Evolutionary conservation across 257 asterid species (phyloP).

Genomic region (Schizonepeta tenuifolia): DNA sequence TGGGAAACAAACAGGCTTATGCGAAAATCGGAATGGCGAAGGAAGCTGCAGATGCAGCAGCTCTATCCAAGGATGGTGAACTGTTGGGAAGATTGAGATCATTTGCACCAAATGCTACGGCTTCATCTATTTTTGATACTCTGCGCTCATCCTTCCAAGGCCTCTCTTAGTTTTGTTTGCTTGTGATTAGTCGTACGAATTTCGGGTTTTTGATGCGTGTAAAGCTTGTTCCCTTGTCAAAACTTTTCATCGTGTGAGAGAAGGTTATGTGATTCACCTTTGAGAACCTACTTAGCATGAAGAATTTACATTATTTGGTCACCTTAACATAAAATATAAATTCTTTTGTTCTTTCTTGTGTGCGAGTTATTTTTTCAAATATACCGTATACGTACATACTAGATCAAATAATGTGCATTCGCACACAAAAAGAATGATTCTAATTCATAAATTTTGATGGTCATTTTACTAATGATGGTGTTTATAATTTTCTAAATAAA

Average conservation of each 20-base stretch:
- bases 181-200: not conserved
- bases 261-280: not conserved
- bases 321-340: not conserved
- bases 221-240: not conserved
- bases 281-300: not conserved
- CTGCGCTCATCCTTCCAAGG: conserved; percentile 81
- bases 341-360: not conserved
- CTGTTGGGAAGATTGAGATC: conserved; percentile 74
- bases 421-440: too few species aligned
- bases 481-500: too few species aligned
- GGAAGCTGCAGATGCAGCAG: conserved; percentile 95
- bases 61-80: conserved; percentile 91
- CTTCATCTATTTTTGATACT: conserved; percentile 75
- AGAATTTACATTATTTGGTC: not conserved
- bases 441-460: too few species aligned
- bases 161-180: conserved; percentile 49
- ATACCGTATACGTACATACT: too few species aligned
- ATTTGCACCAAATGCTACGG: conserved; percentile 72
- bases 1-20: conserved; percentile 61
- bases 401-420: too few species aligned
- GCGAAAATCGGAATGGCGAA: conserved; percentile 95
- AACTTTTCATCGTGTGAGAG: not conserved
- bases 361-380: not conserved
- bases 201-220: not conserved
- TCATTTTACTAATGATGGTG: too few species aligned